Evolutionary conservation across 2,329 filamentous ascomycete species (phyloP).

Genomic region (Penicillium hordei): DNA sequence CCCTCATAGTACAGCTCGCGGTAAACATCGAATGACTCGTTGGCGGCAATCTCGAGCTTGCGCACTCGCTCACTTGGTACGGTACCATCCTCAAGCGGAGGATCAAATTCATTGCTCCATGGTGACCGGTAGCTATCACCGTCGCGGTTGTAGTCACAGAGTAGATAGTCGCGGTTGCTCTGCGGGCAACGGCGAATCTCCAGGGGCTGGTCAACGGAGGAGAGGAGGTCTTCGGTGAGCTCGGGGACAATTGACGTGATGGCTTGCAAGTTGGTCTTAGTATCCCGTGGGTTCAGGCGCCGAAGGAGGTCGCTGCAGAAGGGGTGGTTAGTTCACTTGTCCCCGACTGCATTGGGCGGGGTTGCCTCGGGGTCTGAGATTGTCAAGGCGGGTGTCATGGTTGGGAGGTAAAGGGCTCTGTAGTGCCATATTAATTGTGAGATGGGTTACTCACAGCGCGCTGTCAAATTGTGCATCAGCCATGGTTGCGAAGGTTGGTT

Average conservation of each 20-base stretch:
- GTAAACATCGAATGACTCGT: constrained; percentile 96
- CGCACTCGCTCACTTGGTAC: constrained; percentile 87
- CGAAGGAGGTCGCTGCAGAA: constrained; percentile 84
- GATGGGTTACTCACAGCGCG: constrained; percentile 45
- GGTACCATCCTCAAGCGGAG: constrained; percentile 81
- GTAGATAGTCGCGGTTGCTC: constrained; percentile 89
- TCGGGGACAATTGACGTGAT: constrained; percentile 87
- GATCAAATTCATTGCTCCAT: constrained; percentile 99
- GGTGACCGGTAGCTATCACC: constrained; percentile 96
- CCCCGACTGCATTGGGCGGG: constrained; percentile 23
- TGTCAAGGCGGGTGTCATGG: not conserved
- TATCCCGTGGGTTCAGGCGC: constrained; percentile 92
- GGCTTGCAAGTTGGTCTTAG: constrained; percentile 78
- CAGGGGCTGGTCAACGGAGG: constrained; percentile 94
- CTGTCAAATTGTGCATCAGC: constrained; percentile 53
- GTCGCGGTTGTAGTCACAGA: constrained; percentile 99
- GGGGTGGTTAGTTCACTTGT: constrained; percentile 29
- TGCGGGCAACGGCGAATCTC: constrained; percentile 81
- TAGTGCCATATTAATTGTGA: not conserved
- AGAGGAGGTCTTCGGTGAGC: constrained; percentile 94
- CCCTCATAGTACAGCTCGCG: constrained; percentile 91
- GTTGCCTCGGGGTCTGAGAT: constrained; percentile 18
- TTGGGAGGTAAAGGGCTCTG: not conserved
- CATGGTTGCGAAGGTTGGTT: constrained; percentile 33
- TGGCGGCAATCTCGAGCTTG: constrained; percentile 90